Conservation (phyloP, 2,329 filamentous ascomycete genomes). For the Ceratocystis cubensis region DNA sequence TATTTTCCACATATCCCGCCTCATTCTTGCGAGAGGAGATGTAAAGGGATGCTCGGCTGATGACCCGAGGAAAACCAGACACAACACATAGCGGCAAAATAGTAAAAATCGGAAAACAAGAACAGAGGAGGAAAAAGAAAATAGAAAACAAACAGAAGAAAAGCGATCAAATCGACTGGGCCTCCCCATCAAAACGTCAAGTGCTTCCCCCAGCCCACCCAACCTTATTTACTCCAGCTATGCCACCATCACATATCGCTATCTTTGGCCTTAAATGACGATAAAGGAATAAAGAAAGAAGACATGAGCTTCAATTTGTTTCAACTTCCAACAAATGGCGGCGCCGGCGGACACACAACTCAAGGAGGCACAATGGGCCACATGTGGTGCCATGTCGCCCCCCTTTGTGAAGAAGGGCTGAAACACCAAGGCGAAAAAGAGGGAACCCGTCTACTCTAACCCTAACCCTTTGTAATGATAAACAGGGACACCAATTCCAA, state of each 20-base stretch:
- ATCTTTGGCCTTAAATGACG: not conserved
- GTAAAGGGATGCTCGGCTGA: not conserved
- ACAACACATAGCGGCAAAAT: not conserved
- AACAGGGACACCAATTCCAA: not conserved
- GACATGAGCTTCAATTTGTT: slow-evolving; percentile 1
- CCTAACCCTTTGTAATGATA: not conserved
- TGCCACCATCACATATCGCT: not conserved
- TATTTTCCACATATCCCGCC: not conserved
- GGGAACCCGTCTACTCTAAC: not conserved
- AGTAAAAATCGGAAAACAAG: not conserved
- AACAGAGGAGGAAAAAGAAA: not conserved
- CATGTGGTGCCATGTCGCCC: not conserved
- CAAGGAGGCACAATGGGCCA: not conserved
- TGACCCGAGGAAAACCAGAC: not conserved
- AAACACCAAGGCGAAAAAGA: not conserved
- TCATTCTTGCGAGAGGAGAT: not conserved
- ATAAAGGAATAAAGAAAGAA: not conserved
- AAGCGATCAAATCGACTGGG: not conserved
- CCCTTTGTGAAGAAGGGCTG: not conserved
- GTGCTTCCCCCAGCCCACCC: not conserved
- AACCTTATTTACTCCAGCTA: not conserved
- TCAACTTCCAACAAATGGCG: not conserved
- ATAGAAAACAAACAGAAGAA: not conserved
- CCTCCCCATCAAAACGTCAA: not conserved
- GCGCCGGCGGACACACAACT: not conserved